Base-by-base conservation (phyloP, 768 basidiomycete genomes). In the Podaxis sp. region DNA sequence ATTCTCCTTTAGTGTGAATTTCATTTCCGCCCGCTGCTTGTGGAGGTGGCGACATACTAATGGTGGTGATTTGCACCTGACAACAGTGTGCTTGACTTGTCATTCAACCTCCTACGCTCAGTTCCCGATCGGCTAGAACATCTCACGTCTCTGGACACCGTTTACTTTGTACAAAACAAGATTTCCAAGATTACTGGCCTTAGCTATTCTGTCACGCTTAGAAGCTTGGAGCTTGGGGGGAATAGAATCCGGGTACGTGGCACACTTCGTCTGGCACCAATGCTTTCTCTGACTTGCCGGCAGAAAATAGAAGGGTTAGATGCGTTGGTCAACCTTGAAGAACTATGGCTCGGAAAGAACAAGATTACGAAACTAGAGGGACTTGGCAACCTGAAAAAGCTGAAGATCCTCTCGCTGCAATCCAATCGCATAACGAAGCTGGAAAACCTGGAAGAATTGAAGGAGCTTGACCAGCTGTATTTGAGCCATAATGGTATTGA, bases 321-420 rank as follows among this genome's bases (percentile, higher is more conserved):
- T 10, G 78, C 83, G 1, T 76, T 97, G 40, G 83, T 87, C 1
- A 91, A 89, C 64, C 77, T 99, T 9, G 92, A 95, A 65, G 95
- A 98, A 67, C 77, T 99, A 2, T 98, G 96, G 94, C 75, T 98
- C 2, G 97, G 97, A 6, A 99, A 99, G 81, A 99, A 99, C 72
- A 99, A 98, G 77, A 93, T 99, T 61, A 71, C 87, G 5, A 88
- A 85, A 71, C 82, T 99, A 3, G 90, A 95, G 81, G 89, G 90
- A 64, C 74, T 98, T 25, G 76, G 75, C 37, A 79, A 76, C 1
- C 78, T 99, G 63, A 85, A 81, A 63, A 85, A 84, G 51, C 81
- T 99, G 27, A 88, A 80, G 68, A 92, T 97, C 46, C 75, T 99
- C 27, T 95, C 94, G 0, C 78, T 99, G 28, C 93, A 95, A 71